Evolutionary conservation across 169 alveolate species (phyloP), one percentile per base, ranked within the genome.

Genomic region (Cryptosporidium ubiquitum): DNA sequence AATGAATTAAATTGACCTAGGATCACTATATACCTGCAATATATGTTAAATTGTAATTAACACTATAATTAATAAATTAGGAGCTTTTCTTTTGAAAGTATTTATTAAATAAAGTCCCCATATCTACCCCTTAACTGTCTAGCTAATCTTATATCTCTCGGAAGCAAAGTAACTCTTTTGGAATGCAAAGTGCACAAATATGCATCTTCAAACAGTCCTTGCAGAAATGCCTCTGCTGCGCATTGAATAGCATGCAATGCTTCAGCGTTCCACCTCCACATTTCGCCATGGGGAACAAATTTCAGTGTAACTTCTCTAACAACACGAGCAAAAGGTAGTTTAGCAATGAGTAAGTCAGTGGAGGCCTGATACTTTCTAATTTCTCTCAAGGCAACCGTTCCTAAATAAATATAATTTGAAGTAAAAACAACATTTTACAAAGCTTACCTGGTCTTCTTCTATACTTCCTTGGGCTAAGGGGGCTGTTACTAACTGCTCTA

Each of bases 291-390:
- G 1, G 92, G 85, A 55, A 91, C 94, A 66, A 70, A 92, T 66
- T 91, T 85, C 14, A 84, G 91, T 4, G 97, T 94, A 79, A 97
- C 95, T 84, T 97, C 99, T 91, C 99, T 95, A 20, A 97, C 98
- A 58, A 97, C 95, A 71, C 99, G 93, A 86, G 96, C 96, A 95
- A 97, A 97, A 51, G 99, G 99, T 68, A 97, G 93, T 93, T 96
- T 96, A 75, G 98, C 96, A 91, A 97, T 96, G 44, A 97, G 95
- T 37, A 97, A 93, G 68, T 97, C 98, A 49, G 98, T 96, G 33
- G 96, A 79, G 61, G 96, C 96, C 92, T 98, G 97, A 94, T 95
- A 97, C 70, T 95, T 96, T 92, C 98, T 92, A 84, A 97, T 97
- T 85, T 97, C 99, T 92, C 98, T 94, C 33, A 97, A 92, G 31